Conservation (phyloP, 2,329 filamentous ascomycete species). For the Ophiostoma piceae region DNA sequence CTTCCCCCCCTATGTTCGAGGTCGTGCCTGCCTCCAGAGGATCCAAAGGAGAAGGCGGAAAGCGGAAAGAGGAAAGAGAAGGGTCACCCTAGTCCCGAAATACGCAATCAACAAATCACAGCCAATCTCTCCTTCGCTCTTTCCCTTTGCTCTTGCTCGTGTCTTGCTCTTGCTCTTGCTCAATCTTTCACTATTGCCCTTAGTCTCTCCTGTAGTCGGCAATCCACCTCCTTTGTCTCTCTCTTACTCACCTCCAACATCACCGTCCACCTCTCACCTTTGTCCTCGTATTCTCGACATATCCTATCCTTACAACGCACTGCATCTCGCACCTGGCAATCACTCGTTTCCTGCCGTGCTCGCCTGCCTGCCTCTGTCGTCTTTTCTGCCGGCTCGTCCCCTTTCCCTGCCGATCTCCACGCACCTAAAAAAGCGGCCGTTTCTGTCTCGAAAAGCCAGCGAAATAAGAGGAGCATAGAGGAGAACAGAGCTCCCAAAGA, state of each 20-base stretch:
- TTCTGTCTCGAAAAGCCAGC: slow-evolving; percentile 18
- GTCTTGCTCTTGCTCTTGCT: slow-evolving; percentile 1
- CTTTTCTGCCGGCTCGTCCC: slow-evolving; percentile 7
- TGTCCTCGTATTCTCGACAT: not conserved
- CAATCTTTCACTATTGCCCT: not conserved
- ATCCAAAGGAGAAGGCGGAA: not conserved
- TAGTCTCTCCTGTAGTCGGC: slow-evolving; percentile 1
- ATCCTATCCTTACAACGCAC: not conserved
- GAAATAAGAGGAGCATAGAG: not conserved
- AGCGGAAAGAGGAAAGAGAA: not conserved
- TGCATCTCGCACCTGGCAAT: slow-evolving; percentile 8
- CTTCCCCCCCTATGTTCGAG: slow-evolving; percentile 14
- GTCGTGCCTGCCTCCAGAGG: not conserved
- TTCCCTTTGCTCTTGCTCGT: not conserved
- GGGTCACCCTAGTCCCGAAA: slow-evolving; percentile 20
- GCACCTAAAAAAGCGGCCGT: slow-evolving; percentile 15
- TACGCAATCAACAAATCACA: slow-evolving; percentile 24
- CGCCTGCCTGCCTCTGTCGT: slow-evolving; percentile 6
- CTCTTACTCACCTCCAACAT: not conserved
- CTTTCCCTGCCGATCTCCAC: slow-evolving; percentile 14
- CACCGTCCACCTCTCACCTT: not conserved
- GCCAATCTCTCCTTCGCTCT: slow-evolving; percentile 14
- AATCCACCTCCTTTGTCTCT: slow-evolving; percentile 4
- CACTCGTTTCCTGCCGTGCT: slow-evolving; percentile 15
- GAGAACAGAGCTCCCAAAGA: not conserved